Evolutionary conservation across 2,329 filamentous ascomycete genomes (phyloP), one percentile per base, ranked within the genome.

Genomic region (Xylaria sp.): DNA sequence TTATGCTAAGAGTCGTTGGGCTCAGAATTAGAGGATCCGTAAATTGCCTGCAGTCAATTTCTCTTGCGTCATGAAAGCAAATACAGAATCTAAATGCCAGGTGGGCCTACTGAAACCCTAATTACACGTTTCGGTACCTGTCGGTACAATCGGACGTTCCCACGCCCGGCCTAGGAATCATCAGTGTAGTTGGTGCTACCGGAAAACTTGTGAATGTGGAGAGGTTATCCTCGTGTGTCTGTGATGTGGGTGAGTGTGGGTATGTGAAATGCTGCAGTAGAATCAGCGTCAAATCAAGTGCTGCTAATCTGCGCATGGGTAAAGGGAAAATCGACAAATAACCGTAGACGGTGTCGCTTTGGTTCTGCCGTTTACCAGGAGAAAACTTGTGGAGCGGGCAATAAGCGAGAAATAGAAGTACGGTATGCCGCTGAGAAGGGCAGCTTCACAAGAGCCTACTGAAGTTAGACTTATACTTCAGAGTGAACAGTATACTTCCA

Each of bases 281-380:
- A 76, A 77, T 77, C 75, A 77, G 76, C 73, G 72, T 74, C 70
- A 72, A 74, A 72, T 73, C 72, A 72, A 69, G 28, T 67, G 56
- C 70, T 74, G 66, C 61, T 69, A 67, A 65, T 72, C 72, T 72
- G 69, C 65, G 69, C 65, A 66, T 62, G 60, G 71, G 66, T 69
- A 63, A 67, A 70, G 69, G 73, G 59, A 61, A 70, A 67, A 69
- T 65, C 66, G 72, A 68, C 69, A 69, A 66, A 61, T 65, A 69
- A 72, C 68, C 66, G 60, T 72, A 57, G 69, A 62, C 60, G 65
- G 65, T 62, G 73, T 67, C 66, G 73, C 56, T 61, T 50, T 63
- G 65, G 37, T 55, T 65, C 28, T 69, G 72, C 66, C 70, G 69
- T 72, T 76, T 75, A 75, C 74, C 74, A 73, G 65, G 54, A 62